phyloP scores from a whole-genome alignment of 495 filamentous ascomycete species.

The Delitschia confertaspora region DNA sequence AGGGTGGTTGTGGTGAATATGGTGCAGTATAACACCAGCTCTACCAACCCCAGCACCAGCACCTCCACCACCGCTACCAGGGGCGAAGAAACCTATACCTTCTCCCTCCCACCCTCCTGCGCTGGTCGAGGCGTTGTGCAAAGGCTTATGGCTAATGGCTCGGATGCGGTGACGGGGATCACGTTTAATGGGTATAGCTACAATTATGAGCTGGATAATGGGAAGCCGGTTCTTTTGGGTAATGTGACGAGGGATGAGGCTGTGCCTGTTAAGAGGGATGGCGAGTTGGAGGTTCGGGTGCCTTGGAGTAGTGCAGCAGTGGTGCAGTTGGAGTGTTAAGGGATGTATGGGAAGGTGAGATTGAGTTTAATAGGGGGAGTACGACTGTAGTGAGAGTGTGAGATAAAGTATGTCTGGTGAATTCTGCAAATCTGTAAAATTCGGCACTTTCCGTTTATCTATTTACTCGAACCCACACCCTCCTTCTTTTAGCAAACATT shows the following conservation, averaged over 20 bases:
- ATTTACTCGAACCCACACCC: no score
- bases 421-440: no score
- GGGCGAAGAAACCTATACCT: conserved; percentile 38
- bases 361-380: no score
- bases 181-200: conserved; percentile 57
- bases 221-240: conserved; percentile 45
- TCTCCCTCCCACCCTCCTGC: conserved; percentile 34
- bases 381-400: no score
- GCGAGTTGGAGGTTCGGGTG: conserved; percentile 41
- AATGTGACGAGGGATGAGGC: conserved; percentile 53
- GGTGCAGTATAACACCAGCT: conserved; percentile 50
- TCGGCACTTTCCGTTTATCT: no score
- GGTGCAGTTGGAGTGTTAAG: conserved; percentile 36
- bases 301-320: conserved; percentile 45
- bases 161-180: conserved; percentile 53
- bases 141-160: conserved; percentile 52
- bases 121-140: conserved; percentile 34
- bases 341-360: neutral
- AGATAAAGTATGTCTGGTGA: no score
- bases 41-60: conserved; percentile 43
- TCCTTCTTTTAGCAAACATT: no score
- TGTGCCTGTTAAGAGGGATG: conserved; percentile 36
- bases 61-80: conserved; percentile 29
- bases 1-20: conserved; percentile 53
- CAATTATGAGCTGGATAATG: conserved; percentile 50